Evolutionary conservation across 208 protist species (phyloP).

Genomic region (Angomonas desouzai): DNA sequence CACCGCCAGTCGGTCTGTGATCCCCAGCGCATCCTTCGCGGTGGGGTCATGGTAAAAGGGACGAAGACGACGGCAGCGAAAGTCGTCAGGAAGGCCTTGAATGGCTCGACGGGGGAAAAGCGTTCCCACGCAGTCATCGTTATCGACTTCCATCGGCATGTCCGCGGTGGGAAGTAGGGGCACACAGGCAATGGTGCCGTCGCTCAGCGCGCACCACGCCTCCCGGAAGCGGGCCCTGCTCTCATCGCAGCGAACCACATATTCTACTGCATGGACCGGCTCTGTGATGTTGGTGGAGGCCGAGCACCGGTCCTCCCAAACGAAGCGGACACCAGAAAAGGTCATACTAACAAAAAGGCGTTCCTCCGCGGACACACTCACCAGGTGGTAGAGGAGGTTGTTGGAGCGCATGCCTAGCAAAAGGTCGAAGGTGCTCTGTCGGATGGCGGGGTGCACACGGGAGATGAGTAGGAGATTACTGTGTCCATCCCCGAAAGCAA

Average conservation of each 20-base stretch:
- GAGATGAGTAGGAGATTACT: too few species aligned
- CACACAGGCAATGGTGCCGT: conserved; percentile 18
- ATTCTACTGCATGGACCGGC: neutral
- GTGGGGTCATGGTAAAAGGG: neutral
- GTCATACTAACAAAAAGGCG: too few species aligned
- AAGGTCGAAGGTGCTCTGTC: too few species aligned
- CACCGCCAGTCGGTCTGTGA: conserved; percentile 47
- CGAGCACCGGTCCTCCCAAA: neutral
- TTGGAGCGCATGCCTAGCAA: too few species aligned
- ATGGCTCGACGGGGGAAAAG: neutral
- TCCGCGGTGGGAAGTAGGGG: conserved; percentile 13
- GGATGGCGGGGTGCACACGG: too few species aligned
- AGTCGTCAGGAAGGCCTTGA: neutral
- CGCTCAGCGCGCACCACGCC: neutral
- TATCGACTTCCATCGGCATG: neutral
- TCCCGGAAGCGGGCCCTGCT: neutral
- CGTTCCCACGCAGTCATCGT: conserved; percentile 4
- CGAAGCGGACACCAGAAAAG: too few species aligned
- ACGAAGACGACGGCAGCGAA: neutral
- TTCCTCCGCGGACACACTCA: too few species aligned
- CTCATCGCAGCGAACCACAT: neutral
- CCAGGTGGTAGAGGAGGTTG: too few species aligned
- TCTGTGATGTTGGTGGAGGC: neutral
- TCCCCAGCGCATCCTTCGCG: neutral
- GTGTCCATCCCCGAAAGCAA: too few species aligned